Conservation (phyloP, 2,329 filamentous ascomycete genomes). For the Aureobasidium sp. region DNA sequence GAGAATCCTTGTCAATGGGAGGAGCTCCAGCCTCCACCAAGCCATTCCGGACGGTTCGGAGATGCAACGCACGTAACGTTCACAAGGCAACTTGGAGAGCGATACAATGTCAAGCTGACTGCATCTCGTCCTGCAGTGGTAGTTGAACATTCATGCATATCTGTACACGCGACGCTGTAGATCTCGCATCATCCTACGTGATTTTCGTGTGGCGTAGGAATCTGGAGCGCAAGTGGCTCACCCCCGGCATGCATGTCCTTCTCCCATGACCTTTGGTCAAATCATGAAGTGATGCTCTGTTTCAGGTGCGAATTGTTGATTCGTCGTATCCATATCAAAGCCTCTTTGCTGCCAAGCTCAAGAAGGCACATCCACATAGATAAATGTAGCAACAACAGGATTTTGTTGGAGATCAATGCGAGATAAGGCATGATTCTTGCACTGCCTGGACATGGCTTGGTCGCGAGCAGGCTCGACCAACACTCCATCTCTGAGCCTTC, state of each 20-base stretch:
- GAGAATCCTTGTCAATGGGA: not conserved
- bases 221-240: not conserved
- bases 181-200: not conserved
- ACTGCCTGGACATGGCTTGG: not conserved
- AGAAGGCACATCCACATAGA: not conserved
- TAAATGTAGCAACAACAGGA: not conserved
- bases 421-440: not conserved
- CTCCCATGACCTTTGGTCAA: not conserved
- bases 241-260: not conserved
- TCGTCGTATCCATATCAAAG: not conserved
- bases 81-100: not conserved
- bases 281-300: not conserved
- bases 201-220: constrained; percentile 3
- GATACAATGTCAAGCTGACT: not conserved
- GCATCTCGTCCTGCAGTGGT: not conserved
- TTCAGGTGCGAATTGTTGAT: not conserved
- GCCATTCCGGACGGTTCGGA: not conserved
- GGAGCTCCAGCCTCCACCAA: not conserved
- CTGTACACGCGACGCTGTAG: not conserved
- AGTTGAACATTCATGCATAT: not conserved
- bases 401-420: not conserved
- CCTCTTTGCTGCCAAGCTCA: not conserved
- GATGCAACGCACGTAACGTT: not conserved
- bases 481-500: not conserved
- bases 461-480: not conserved